Evolutionary conservation across 1,284 basidiomycete species (phyloP), one percentile per base, ranked within the genome.

Genomic region (Golubevia pallescens): DNA sequence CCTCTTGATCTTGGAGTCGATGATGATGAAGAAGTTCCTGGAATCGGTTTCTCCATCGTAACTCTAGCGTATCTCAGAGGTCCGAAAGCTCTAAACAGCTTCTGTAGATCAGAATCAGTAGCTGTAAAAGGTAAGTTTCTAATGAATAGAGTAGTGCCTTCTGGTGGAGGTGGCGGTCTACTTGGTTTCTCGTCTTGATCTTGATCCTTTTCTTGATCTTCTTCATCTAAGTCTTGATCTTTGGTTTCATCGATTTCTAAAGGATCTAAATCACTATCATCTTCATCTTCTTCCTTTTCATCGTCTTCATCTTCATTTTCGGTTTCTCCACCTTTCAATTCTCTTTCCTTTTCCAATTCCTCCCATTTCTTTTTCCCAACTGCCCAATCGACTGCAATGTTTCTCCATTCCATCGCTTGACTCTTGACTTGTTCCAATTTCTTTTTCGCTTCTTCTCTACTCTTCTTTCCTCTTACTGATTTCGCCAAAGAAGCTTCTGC

Each of bases 101-200:
- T 72, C 56, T 73, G 71, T 8, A 85, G 71, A 58, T 85, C 83
- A 21, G 71, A 66, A 61, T 85, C 83, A 4, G 83, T 82, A 0
- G 94, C 93, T 67, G 92, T 90, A 85, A 94, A 99, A 0, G 95
- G 93, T 8, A 99, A 88, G 80, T 99, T 99, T 51, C 97, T 91
- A 58, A 99, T 89, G 86, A 99, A 99, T 2, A 99, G 88, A 0
- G 96, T 99, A 1, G 91, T 94, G 3, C 94, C 95, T 3, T 84
- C 78, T 19, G 78, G 75, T 1, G 83, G 78, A 8, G 69, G 58
- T 19, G 83, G 80, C 5, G 81, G 34, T 38, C 34, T 38, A 13
- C 54, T 56, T 28, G 54, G 13, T 28, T 56, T 28, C 7, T 90
- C 89, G 69, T 94, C 6, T 24, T 7, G 2, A 1, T 24, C 65